A percentile compares a stretch with the other conserved stretches of the same genome.
Evolutionary conservation across 768 basidiomycete genomes (phyloP).

Genomic region (Mycena rosella): DNA sequence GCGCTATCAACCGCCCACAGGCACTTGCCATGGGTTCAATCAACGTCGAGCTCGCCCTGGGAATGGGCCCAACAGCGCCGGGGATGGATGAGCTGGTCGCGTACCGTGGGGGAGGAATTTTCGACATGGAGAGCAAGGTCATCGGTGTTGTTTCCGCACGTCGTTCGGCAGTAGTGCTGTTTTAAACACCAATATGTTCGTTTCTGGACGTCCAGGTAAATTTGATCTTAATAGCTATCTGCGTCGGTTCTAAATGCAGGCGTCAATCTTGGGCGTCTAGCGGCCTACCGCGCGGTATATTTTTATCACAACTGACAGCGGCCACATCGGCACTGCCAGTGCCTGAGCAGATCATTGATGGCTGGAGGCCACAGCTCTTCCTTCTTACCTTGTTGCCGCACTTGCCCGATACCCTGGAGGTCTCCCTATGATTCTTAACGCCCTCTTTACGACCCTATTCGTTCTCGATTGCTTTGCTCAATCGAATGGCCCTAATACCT

Average conservation of each 20-base stretch:
- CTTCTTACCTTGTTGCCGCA: too few species aligned
- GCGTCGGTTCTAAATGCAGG: too few species aligned
- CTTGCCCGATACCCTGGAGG: slow-evolving; percentile 11
- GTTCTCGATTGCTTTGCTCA: not conserved
- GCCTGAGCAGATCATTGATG: slow-evolving; percentile 1
- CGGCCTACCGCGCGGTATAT: too few species aligned
- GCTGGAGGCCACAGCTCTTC: not conserved
- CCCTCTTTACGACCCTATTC: slow-evolving; percentile 9
- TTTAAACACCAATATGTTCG: too few species aligned
- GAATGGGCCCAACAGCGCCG: slow-evolving; percentile 38
- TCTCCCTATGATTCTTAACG: slow-evolving; percentile 5
- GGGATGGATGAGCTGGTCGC: slow-evolving; percentile 53
- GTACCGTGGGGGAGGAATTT: slow-evolving; percentile 53
- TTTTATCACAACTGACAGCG: too few species aligned
- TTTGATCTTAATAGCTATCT: too few species aligned
- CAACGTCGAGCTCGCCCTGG: slow-evolving; percentile 57
- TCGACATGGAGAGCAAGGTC: slow-evolving; percentile 60
- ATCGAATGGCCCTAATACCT: slow-evolving; percentile 51
- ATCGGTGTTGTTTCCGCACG: slow-evolving; percentile 55
- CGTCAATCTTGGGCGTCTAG: too few species aligned
- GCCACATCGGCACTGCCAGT: not conserved
- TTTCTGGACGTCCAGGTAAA: too few species aligned
- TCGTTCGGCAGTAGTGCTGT: slow-evolving; percentile 50
- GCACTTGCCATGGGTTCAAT: slow-evolving; percentile 56
- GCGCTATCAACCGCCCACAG: slow-evolving; percentile 51